A percentile compares a stretch with the other conserved stretches of the same genome.
Conservation (phyloP, 495 filamentous ascomycete genomes). For the Clavariopsis aquatica region DNA sequence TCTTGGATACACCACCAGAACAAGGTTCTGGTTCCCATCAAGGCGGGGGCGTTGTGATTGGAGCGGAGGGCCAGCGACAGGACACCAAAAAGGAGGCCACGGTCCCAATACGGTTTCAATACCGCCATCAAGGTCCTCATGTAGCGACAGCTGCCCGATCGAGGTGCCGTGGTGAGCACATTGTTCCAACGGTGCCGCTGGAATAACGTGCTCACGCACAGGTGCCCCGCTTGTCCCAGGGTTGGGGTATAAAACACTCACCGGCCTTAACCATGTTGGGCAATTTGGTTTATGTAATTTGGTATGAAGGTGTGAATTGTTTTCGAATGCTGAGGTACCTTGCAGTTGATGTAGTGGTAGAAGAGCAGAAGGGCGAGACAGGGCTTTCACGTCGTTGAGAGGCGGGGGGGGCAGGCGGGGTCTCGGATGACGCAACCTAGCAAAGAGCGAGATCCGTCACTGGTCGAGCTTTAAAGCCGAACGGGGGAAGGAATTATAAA, state of each 20-base stretch:
- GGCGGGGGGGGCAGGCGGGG: constrained; percentile 24
- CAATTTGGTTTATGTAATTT: constrained; percentile 14
- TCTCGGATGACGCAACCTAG: constrained; percentile 28
- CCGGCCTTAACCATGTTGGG: constrained; percentile 42
- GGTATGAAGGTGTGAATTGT: not conserved
- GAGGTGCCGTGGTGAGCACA: not conserved
- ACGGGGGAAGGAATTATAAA: constrained; percentile 16
- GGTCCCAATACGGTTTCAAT: not conserved
- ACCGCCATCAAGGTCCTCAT: constrained; percentile 35
- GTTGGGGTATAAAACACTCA: constrained; percentile 7
- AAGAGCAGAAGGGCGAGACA: not conserved
- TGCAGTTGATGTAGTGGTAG: not conserved
- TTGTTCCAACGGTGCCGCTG: constrained; percentile 2
- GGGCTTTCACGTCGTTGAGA: not conserved
- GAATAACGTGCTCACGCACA: constrained; percentile 38
- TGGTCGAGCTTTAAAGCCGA: constrained; percentile 16
- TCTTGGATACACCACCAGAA: not conserved
- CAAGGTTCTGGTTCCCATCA: no score
- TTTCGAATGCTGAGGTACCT: not conserved
- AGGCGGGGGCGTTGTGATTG: constrained; percentile 5
- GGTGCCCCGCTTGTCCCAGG: constrained; percentile 20
- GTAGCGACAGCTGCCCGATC: constrained; percentile 9
- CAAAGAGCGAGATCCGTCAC: constrained; percentile 9
- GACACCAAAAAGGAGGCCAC: constrained; percentile 5
- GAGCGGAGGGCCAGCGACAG: constrained; percentile 5